phyloP scores from a whole-genome alignment of 148 eudicot genomes.

The Vaccinium corymbosum region DNA sequence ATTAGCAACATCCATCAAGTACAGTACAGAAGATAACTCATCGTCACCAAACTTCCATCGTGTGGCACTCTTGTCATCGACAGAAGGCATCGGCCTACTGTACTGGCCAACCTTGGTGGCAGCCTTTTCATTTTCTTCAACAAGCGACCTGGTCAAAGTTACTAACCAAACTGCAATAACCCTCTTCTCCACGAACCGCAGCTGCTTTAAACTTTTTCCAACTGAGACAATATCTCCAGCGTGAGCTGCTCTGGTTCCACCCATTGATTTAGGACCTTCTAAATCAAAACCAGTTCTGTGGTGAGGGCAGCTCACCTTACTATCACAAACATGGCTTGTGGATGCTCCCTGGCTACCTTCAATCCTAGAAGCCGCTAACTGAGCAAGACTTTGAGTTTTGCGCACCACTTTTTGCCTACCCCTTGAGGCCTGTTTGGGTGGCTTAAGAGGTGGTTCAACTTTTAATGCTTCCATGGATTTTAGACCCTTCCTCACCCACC shows the following conservation, averaged over 20 bases:
- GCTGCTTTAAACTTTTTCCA: conserved; percentile 61
- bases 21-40: conserved; percentile 75
- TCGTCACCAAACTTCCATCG: conserved; percentile 95
- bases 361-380: conserved; percentile 81
- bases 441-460: conserved; percentile 76
- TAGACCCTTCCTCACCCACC: conserved; percentile 82
- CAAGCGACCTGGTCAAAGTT: conserved; percentile 52
- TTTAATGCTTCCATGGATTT: conserved; percentile 51
- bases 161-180: conserved; percentile 68
- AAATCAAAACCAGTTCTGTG: conserved; percentile 56
- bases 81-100: conserved; percentile 51
- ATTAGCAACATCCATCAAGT: conserved; percentile 72
- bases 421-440: conserved; percentile 70
- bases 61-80: conserved; percentile 51
- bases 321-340: conserved; percentile 96
- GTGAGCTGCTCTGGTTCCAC: conserved; percentile 30
- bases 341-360: conserved; percentile 99
- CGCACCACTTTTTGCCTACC: conserved; percentile 88
- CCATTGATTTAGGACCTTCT: conserved; percentile 46
- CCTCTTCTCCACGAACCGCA: conserved; percentile 70
- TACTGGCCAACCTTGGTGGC: conserved; percentile 50
- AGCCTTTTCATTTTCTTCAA: conserved; percentile 69
- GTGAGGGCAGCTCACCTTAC: conserved; percentile 71
- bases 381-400: conserved; percentile 95
- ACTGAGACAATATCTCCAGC: conserved; percentile 59